Evolutionary conservation across 2,329 filamentous ascomycete species (phyloP).

Genomic region (Penicillium sp.): DNA sequence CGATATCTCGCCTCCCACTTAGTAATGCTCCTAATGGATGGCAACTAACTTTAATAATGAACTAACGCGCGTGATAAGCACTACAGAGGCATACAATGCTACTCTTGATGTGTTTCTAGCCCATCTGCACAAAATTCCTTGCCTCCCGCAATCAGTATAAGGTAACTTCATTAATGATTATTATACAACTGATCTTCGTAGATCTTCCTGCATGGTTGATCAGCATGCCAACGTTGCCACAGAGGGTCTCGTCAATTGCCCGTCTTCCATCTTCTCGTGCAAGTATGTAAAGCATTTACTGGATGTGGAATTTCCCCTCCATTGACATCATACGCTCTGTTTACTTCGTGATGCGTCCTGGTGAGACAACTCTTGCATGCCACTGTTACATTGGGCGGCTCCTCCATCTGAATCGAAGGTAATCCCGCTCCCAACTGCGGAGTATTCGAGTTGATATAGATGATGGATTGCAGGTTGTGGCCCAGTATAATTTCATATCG

Average conservation of each 20-base stretch:
- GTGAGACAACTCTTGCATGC: background rate
- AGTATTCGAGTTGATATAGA: background rate
- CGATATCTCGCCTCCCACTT: too few relatives aligned
- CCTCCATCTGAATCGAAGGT: background rate
- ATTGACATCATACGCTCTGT: background rate
- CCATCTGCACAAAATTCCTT: background rate
- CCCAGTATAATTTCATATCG: background rate
- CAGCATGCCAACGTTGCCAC: background rate
- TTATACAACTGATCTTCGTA: background rate
- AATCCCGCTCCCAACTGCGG: background rate
- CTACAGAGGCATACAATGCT: background rate
- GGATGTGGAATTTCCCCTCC: background rate
- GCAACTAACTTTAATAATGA: background rate
- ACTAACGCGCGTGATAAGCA: too few relatives aligned
- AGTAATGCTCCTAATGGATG: background rate
- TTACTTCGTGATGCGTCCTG: background rate
- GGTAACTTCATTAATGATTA: background rate
- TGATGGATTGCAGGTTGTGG: background rate
- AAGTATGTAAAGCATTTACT: background rate
- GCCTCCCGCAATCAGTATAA: too few relatives aligned
- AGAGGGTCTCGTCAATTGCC: background rate
- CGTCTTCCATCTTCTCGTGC: background rate
- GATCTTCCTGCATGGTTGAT: background rate
- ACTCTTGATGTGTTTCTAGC: background rate
- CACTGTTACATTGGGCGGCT: background rate